Base-by-base conservation (phyloP, 257 asterid species). In the Sherardia arvensis region DNA sequence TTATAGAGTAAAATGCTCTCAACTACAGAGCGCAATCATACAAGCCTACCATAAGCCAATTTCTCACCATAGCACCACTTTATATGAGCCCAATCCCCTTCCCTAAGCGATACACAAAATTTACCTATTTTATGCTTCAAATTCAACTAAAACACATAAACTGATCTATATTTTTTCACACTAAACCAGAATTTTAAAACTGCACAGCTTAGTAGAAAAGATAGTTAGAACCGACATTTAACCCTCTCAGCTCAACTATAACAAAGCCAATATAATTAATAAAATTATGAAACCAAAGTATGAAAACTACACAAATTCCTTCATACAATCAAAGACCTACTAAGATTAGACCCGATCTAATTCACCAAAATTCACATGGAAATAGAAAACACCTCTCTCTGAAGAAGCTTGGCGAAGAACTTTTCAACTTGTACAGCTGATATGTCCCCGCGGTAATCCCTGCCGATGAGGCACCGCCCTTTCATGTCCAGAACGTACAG, bases 381-480 rank as follows among this genome's bases (percentile, higher is more conserved):
- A 5, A 40, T 14, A 40, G 7, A 48, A 48, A 15, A 0, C 54
- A 77, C 82, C 78, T 77, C 82, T 73, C 73, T 77, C 33, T 77
- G 78, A 15, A 73, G 77, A 64, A 77, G 78, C 69, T 77, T 77
- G 23, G 78, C 59, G 74, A 77, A 77, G 48, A 79, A 79, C 36
- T 75, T 75, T 26, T 79, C 84, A 61, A 79, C 79, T 59, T 79
- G 80, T 36, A 54, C 76, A 43, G 78, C 58, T 4, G 84, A 53
- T 49, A 79, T 74, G 65, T 79, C 84, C 1, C 84, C 84, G 29
- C 84, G 74, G 58, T 75, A 79, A 69, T 79, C 84, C 40, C 84
- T 80, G 71, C 79, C 60, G 63, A 79, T 75, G 70, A 79, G 74
- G 67, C 79, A 75, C 62, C 84, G 73, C 9, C 84, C 84, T 38